Evolutionary conservation across 2,329 filamentous ascomycete species (phyloP).

Genomic region (Scleromitrula shiraiana): DNA sequence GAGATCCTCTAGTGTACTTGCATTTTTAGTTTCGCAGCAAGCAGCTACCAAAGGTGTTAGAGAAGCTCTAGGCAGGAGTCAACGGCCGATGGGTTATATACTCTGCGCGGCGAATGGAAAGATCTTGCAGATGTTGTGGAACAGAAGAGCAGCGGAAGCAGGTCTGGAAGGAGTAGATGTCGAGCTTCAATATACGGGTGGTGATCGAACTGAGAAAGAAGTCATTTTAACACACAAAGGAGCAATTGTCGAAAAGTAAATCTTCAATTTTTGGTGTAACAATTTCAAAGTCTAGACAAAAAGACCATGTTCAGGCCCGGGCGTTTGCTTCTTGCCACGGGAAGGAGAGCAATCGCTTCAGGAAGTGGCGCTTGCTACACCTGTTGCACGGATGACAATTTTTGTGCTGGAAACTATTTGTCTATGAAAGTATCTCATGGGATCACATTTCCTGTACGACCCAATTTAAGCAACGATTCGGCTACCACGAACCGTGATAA

Average conservation of each 20-base stretch:
- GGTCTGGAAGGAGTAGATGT: slow-evolving; percentile 55
- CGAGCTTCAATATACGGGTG: slow-evolving; percentile 35
- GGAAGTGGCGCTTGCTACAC: slow-evolving; percentile 1
- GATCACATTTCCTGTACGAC: background rate
- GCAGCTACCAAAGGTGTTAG: slow-evolving; percentile 72
- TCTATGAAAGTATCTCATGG: background rate
- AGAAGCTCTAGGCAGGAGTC: slow-evolving; percentile 59
- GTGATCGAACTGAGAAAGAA: slow-evolving; percentile 29
- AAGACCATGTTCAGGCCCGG: background rate
- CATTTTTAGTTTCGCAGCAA: slow-evolving; percentile 59
- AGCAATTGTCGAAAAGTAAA: slow-evolving; percentile 22
- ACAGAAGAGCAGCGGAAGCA: slow-evolving; percentile 50
- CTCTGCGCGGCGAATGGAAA: slow-evolving; percentile 50
- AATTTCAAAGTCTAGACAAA: background rate
- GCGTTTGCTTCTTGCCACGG: background rate
- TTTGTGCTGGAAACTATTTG: background rate
- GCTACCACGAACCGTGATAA: background rate
- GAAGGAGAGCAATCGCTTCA: background rate
- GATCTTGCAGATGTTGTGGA: slow-evolving; percentile 67
- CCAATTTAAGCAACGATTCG: background rate
- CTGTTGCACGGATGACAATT: background rate
- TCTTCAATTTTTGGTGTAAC: background rate
- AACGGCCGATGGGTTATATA: slow-evolving; percentile 64
- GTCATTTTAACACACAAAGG: slow-evolving; percentile 47
- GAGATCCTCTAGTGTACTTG: slow-evolving; percentile 54